These are phyloP conservation scores for Phytophthora idaei DNA, from an alignment of 352 stramenopile species.

Conservation along the genomic window DNA sequence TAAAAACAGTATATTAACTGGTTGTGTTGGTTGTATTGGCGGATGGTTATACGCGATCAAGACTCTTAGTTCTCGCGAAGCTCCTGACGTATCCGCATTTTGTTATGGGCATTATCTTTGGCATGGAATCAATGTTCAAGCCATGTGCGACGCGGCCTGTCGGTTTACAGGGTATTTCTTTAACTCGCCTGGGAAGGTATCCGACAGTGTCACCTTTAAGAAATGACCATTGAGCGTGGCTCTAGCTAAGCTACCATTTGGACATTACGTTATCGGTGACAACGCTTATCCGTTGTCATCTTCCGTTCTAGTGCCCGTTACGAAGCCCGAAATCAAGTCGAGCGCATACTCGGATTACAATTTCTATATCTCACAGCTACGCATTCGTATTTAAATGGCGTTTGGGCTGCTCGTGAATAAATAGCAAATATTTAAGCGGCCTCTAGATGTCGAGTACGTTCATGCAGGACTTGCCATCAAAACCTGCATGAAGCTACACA, in stretches of 20 bases:
- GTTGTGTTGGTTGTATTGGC: not conserved
- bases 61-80: not conserved
- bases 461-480: slow-evolving; percentile 6
- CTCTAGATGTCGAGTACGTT: not conserved
- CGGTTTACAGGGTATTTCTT: not conserved
- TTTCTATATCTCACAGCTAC: too few species aligned
- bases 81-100: not conserved
- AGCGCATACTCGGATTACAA: too few species aligned
- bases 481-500: slow-evolving; percentile 14
- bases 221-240: not conserved
- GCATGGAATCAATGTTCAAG: not conserved
- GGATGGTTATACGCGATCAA: not conserved
- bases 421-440: slow-evolving; percentile 6
- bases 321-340: too few species aligned
- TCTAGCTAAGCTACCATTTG: not conserved
- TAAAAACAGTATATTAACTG: not conserved
- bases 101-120: too few species aligned
- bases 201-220: not conserved
- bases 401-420: slow-evolving; percentile 17
- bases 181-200: not conserved
- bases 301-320: not conserved
- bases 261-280: not conserved
- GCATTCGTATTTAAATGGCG: slow-evolving; percentile 11
- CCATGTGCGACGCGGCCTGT: not conserved
- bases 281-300: not conserved